phyloP scores from a whole-genome alignment of 176 grass and related monocot genomes.

The Eleusine indica region DNA sequence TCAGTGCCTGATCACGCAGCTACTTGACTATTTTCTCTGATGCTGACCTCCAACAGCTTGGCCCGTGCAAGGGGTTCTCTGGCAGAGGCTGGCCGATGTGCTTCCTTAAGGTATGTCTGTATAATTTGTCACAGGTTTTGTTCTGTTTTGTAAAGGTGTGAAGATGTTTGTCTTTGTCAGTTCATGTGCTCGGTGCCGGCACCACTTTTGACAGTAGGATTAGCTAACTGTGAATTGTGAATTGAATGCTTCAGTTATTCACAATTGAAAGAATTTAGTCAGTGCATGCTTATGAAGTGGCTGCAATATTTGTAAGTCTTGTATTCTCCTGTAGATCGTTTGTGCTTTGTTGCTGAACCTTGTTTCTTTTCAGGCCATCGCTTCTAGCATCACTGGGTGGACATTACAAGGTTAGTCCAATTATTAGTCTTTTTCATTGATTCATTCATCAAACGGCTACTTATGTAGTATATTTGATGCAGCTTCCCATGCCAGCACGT shows the following conservation, averaged over 20 bases:
- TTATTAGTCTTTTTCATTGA: neutral
- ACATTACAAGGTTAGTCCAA: constrained; percentile 40
- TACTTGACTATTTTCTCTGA: neutral
- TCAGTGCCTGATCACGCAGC: neutral
- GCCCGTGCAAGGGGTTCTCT: constrained; percentile 44
- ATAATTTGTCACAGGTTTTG: neutral
- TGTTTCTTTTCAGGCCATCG: constrained; percentile 36
- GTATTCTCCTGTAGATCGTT: neutral
- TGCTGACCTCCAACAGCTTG: constrained; percentile 40
- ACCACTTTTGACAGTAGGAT: neutral
- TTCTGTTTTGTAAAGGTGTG: neutral
- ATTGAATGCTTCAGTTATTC: constrained; percentile 2
- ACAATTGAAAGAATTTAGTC: neutral
- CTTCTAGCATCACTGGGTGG: constrained; percentile 30
- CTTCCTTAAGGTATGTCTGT: constrained; percentile 38
- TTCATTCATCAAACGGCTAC: neutral
- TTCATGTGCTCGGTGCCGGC: neutral
- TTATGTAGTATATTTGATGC: constrained; percentile 37
- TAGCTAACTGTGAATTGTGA: constrained; percentile 14
- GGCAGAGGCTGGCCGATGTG: constrained; percentile 16
- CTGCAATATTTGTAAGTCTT: neutral
- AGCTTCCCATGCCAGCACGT: constrained; percentile 28
- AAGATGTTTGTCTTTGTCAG: neutral
- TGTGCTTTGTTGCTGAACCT: constrained; percentile 20
- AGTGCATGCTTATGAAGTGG: neutral